phyloP scores from a whole-genome alignment of 768 basidiomycete species.

The Boletus edulis region DNA sequence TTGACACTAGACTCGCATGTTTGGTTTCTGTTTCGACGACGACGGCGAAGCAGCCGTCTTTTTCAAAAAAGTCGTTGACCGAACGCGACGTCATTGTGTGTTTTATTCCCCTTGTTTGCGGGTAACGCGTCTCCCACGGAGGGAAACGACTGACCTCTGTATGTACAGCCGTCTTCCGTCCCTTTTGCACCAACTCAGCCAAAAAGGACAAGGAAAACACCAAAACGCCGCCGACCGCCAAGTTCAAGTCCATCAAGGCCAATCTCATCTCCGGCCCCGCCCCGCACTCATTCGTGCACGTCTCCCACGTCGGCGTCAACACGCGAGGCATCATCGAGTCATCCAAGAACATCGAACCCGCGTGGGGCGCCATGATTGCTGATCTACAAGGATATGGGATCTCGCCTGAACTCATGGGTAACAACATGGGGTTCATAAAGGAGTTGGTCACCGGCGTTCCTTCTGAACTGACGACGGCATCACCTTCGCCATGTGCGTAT shows the following conservation, averaged over 20 bases:
- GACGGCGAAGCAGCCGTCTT: constrained; percentile 58
- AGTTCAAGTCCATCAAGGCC: constrained; percentile 28
- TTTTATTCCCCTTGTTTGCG: not conserved
- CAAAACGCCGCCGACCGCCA: constrained; percentile 39
- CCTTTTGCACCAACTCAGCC: constrained; percentile 26
- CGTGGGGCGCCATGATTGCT: constrained; percentile 49
- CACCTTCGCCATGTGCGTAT: constrained; percentile 13
- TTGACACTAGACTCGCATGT: constrained; percentile 39
- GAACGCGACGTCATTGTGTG: constrained; percentile 44
- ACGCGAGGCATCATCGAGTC: constrained; percentile 50
- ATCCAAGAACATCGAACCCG: constrained; percentile 50
- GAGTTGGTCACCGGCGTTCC: constrained; percentile 21
- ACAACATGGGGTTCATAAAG: constrained; percentile 37
- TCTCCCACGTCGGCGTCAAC: constrained; percentile 62
- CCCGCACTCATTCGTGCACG: constrained; percentile 62
- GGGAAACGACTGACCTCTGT: not conserved
- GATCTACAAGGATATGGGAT: constrained; percentile 42
- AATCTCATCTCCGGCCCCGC: constrained; percentile 55
- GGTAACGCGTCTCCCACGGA: not conserved
- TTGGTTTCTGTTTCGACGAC: constrained; percentile 58
- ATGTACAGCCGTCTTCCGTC: constrained; percentile 24
- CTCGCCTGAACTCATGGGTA: constrained; percentile 28
- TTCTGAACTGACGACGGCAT: not conserved
- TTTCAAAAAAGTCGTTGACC: constrained; percentile 56
- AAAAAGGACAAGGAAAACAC: constrained; percentile 23